Conservation (phyloP, 2,329 filamentous ascomycete species). For the Pyrenochaeta sp. region DNA sequence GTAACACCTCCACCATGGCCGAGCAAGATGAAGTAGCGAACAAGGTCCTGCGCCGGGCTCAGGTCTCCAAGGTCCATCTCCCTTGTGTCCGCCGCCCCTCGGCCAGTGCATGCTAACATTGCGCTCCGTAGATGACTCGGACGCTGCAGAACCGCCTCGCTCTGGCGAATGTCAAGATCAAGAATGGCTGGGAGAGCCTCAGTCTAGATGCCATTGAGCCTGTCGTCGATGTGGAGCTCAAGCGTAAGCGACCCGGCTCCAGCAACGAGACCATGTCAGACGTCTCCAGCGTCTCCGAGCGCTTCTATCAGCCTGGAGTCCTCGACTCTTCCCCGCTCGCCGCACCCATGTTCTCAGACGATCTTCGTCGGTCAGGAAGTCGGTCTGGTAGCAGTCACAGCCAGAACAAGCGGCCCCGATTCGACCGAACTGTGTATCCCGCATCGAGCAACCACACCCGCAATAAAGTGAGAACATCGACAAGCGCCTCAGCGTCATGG, state of each 20-base stretch:
- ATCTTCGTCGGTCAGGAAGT: conserved; percentile 68
- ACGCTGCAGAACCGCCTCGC: conserved; percentile 93
- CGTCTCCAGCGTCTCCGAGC: conserved; percentile 82
- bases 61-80: conserved; percentile 52
- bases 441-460: conserved; percentile 69
- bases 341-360: conserved; percentile 83
- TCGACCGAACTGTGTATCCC: conserved; percentile 43
- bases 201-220: conserved; percentile 87
- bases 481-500: conserved; percentile 70
- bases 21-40: conserved; percentile 52
- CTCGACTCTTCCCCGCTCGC: conserved; percentile 88
- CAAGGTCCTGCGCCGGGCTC: conserved; percentile 54
- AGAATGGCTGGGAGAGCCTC: conserved; percentile 93
- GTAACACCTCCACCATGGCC: conserved; percentile 39
- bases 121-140: conserved; percentile 77
- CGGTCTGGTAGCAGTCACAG: conserved; percentile 62
- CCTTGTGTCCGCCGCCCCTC: conserved; percentile 20
- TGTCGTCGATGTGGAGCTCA: conserved; percentile 79
- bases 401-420: conserved; percentile 48
- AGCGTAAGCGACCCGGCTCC: conserved; percentile 71
- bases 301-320: conserved; percentile 71
- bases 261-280: conserved; percentile 82
- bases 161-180: conserved; percentile 95
- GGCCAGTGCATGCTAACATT: conserved; percentile 35
- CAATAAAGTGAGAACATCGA: conserved; percentile 69